These are phyloP conservation scores for Candida parachauliodes DNA, from an alignment of 805 yeast genomes.

Conservation along the genomic window DNA sequence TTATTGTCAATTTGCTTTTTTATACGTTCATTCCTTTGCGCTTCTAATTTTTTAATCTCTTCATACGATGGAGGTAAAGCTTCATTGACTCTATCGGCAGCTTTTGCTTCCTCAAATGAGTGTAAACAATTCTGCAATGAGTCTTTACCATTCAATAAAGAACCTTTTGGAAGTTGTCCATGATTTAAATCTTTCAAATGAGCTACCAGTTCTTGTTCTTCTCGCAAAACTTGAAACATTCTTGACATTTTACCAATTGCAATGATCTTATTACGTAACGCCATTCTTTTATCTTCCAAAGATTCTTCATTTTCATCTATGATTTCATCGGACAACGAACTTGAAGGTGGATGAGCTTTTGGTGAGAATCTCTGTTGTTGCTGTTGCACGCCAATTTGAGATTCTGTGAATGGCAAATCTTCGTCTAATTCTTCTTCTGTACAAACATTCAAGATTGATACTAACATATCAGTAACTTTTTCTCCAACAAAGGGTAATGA, in stretches of 20 bases:
- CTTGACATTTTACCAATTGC: constrained; percentile 96
- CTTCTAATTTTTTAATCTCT: constrained; percentile 46
- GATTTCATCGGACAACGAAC: constrained; percentile 4
- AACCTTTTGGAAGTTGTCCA: constrained; percentile 82
- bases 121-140: constrained; percentile 67
- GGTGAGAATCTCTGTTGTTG: constrained; percentile 6
- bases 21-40: constrained; percentile 44
- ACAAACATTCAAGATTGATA: constrained; percentile 86
- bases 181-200: constrained; percentile 70
- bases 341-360: constrained; percentile 1
- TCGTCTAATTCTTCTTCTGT: constrained; percentile 91
- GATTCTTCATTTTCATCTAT: constrained; percentile 20
- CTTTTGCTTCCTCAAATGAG: constrained; percentile 79
- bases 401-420: constrained; percentile 52
- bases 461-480: constrained; percentile 89
- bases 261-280: constrained; percentile 79
- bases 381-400: constrained; percentile 13
- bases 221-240: constrained; percentile 84
- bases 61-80: constrained; percentile 78
- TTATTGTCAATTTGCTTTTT: constrained; percentile 30
- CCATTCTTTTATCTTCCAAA: constrained; percentile 39
- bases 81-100: constrained; percentile 79
- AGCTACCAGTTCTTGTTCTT: constrained; percentile 82
- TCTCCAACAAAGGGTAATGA: constrained; percentile 96
- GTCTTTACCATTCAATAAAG: constrained; percentile 77